Percentiles rank a stretch among this genome's conserved stretches.
Evolutionary conservation across 2,329 filamentous ascomycete genomes (phyloP).

Genomic region (Colletotrichum sp.): DNA sequence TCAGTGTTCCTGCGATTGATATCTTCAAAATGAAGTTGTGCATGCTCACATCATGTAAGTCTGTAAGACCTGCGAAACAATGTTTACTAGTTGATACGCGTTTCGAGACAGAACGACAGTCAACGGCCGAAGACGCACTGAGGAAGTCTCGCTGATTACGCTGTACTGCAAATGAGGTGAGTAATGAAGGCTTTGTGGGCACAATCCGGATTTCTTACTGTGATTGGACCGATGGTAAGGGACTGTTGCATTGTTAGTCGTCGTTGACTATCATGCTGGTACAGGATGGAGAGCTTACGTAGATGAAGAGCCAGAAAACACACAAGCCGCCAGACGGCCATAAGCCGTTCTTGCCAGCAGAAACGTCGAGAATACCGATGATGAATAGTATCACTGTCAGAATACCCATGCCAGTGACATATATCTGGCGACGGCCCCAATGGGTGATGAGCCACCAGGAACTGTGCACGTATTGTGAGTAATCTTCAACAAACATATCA

Average conservation of each 20-base stretch:
- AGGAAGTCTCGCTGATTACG: slow-evolving; percentile 47
- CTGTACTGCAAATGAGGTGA: slow-evolving; percentile 34
- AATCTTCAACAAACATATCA: not conserved
- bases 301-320: slow-evolving; percentile 47
- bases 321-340: slow-evolving; percentile 46
- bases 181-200: not conserved
- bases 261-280: rapidly evolving
- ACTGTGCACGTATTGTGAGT: slow-evolving; percentile 36
- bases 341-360: slow-evolving; percentile 39
- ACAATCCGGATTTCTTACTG: slow-evolving; percentile 35
- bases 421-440: slow-evolving; percentile 47
- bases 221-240: slow-evolving; percentile 47
- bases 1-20: not conserved
- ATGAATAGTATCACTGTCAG: slow-evolving; percentile 42
- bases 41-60: slow-evolving; percentile 32
- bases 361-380: slow-evolving; percentile 45
- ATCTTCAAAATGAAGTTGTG: not conserved
- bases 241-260: slow-evolving; percentile 23
- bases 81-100: slow-evolving; percentile 42
- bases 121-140: slow-evolving; percentile 49
- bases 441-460: slow-evolving; percentile 48
- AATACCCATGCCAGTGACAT: slow-evolving; percentile 43
- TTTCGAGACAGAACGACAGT: slow-evolving; percentile 49
- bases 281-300: slow-evolving; percentile 21
- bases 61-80: slow-evolving; percentile 41